Evolutionary conservation across 2,329 filamentous ascomycete genomes (phyloP), one percentile per base, ranked within the genome.

Genomic region (Parasarocladium wereldwijsianum): DNA sequence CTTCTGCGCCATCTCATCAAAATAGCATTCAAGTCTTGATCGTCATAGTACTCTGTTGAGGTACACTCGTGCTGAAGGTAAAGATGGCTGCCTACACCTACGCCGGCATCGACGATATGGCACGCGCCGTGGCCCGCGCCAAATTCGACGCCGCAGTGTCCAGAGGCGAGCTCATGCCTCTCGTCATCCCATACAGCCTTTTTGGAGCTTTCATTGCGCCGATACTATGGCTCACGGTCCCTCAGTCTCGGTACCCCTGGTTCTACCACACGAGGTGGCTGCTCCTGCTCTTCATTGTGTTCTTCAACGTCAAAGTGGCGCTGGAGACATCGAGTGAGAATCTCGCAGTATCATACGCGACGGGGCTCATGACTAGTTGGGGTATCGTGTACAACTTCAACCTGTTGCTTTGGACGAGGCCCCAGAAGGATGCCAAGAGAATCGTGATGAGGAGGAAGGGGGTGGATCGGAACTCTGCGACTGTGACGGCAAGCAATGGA

Each of bases 381-480:
- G 57, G 60, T 1, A 60, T 64, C 8, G 44, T 74, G 12, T 60
- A 58, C 48, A 55, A 47, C 20, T 41, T 63, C 32, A 57, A 59
- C 13, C 44, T 69, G 41, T 45, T 76, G 15, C 45, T 75, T 2
- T 68, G 66, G 51, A 63, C 56, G 26, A 50, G 55, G 12, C 67
- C 70, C 4, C 71, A 76, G 44, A 64, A 62, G 43, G 64, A 70
- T 13, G 62, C 62, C 1, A 66, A 60, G 36, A 59, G 70, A 37
- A 56, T 66, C 0, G 46, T 62, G 31, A 57, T 50, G 34, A 43
- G 54, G 18, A 34, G 36, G 32, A 47, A 39, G 17, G 16, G 7
- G 19, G 17, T 10, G 15, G 14, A 10, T 8, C 16, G 12, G 22
- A 24, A n/a, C 22, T 7, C 6, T n/a, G 15, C 6, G 6, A n/a